A percentile compares a stretch with the other conserved stretches of the same genome.
Conservation (phyloP, 148 eudicot species). For the Oxyria digyna region DNA sequence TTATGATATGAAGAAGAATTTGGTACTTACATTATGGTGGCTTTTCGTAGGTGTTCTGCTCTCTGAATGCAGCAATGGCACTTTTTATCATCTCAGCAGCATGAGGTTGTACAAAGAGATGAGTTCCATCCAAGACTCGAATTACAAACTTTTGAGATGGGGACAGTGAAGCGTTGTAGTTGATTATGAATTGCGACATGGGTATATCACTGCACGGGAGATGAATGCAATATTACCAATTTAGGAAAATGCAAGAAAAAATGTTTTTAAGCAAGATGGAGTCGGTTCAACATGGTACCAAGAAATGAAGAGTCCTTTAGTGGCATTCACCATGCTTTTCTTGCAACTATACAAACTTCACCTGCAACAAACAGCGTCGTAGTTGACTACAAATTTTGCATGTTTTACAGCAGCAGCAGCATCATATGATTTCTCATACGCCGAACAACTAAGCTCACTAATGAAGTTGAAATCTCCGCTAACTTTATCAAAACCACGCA, state of each 20-base stretch:
- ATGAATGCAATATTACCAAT: too few species aligned
- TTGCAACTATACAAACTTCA: slow-evolving; percentile 5
- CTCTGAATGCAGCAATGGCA: slow-evolving; percentile 58
- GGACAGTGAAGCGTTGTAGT: slow-evolving; percentile 40
- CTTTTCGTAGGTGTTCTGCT: slow-evolving; percentile 83
- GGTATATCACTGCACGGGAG: slow-evolving; percentile 50
- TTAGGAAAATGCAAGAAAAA: too few species aligned
- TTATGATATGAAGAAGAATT: too few species aligned
- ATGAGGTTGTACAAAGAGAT: slow-evolving; percentile 65
- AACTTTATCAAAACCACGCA: neutral
- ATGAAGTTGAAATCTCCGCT: too few species aligned
- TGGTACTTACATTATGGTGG: slow-evolving; percentile 34
- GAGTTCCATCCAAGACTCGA: slow-evolving; percentile 54
- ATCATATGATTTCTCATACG: too few species aligned
- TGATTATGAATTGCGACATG: slow-evolving; percentile 75
- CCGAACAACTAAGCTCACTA: too few species aligned
- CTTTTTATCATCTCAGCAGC: slow-evolving; percentile 54
- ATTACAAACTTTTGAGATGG: slow-evolving; percentile 63
- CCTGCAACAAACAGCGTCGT: slow-evolving; percentile 12
- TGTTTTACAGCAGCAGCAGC: neutral
- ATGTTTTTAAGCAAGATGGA: neutral
- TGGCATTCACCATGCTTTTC: slow-evolving; percentile 43
- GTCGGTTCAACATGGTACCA: slow-evolving; percentile 25
- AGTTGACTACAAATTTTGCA: too few species aligned
- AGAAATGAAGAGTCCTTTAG: slow-evolving; percentile 48